Evolutionary conservation across 2,329 filamentous ascomycete species (phyloP).

Genomic region (Claviceps pusilla): DNA sequence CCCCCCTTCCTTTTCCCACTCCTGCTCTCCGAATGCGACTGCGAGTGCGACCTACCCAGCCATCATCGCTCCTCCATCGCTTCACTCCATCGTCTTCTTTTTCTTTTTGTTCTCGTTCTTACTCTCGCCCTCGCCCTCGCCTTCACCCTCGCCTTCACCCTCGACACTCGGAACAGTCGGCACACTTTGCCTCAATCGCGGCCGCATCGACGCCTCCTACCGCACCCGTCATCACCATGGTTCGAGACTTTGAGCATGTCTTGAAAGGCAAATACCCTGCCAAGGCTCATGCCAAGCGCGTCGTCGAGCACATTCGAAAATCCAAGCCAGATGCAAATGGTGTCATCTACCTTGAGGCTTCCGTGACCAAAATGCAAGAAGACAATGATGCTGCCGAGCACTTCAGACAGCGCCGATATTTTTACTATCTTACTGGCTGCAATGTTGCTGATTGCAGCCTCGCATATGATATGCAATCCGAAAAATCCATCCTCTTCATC

Average conservation of each 20-base stretch:
- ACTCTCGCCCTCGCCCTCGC: background rate
- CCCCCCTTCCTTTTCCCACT: too few relatives aligned
- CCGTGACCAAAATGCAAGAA: constrained; percentile 66
- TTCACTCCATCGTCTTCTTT: too few relatives aligned
- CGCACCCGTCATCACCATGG: constrained; percentile 12
- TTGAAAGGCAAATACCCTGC: constrained; percentile 59
- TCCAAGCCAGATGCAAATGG: constrained; percentile 50
- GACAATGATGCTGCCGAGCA: constrained; percentile 74
- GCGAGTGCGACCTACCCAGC: background rate
- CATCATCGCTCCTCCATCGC: background rate
- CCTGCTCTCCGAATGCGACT: background rate
- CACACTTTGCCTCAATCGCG: background rate
- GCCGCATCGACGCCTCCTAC: background rate
- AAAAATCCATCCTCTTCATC: constrained; percentile 74
- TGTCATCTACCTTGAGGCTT: constrained; percentile 76
- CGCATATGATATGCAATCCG: constrained; percentile 61
- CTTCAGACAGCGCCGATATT: constrained; percentile 82
- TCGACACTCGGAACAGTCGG: background rate
- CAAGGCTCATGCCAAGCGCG: constrained; percentile 70
- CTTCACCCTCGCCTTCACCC: background rate
- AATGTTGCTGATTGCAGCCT: constrained; percentile 66
- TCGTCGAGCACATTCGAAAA: constrained; percentile 61
- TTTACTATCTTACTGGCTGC: constrained; percentile 87
- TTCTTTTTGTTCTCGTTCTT: too few relatives aligned
- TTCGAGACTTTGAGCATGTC: constrained; percentile 33